Conservation (phyloP, 352 stramenopile species). For the Aphanomyces astaci region DNA sequence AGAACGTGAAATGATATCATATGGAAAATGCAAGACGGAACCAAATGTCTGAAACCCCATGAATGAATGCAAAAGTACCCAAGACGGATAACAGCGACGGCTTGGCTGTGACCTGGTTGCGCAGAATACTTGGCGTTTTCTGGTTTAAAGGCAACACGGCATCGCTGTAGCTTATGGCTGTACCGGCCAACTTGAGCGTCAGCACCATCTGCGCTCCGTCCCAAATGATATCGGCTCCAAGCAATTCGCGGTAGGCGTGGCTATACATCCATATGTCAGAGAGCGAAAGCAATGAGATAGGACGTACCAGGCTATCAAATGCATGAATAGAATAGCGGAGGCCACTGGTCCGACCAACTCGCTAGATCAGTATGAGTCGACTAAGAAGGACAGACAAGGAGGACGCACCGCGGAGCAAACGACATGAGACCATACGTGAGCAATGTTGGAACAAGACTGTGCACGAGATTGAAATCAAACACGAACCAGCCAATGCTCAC, state of each 20-base stretch:
- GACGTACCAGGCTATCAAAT: conserved; percentile 64
- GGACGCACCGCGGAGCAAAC: conserved; percentile 42
- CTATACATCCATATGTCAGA: conserved; percentile 23
- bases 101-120: conserved; percentile 60
- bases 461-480: conserved; percentile 69
- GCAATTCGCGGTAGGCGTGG: conserved; percentile 80
- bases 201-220: conserved; percentile 82
- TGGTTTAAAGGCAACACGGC: conserved; percentile 58
- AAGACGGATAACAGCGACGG: conserved; percentile 64
- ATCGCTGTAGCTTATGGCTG: conserved; percentile 80
- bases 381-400: neutral
- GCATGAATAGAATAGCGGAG: conserved; percentile 30
- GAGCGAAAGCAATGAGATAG: neutral
- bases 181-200: conserved; percentile 71
- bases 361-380: conserved; percentile 15
- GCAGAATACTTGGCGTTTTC: conserved; percentile 59
- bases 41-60: no score
- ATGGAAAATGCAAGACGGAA: no score
- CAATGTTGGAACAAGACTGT: conserved; percentile 51
- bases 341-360: neutral
- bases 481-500: conserved; percentile 63
- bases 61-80: no score
- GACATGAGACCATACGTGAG: conserved; percentile 65
- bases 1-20: no score
- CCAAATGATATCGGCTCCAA: conserved; percentile 74